phyloP scores from a whole-genome alignment of 208 protist genomes.

The Naegleria lovaniensis region DNA sequence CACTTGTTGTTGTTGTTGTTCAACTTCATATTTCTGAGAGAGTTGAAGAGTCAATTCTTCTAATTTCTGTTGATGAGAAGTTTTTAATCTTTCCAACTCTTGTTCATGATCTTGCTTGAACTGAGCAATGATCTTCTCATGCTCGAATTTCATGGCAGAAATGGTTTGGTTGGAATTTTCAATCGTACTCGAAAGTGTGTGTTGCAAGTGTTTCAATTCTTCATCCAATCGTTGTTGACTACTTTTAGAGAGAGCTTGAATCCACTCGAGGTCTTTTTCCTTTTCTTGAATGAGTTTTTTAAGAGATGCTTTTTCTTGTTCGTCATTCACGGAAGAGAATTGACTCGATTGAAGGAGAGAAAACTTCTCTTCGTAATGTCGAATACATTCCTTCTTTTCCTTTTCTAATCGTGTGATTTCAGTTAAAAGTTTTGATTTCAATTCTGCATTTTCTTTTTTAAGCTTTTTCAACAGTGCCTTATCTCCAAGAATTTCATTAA shows the following conservation, averaged over 20 bases:
- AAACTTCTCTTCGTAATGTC: background rate
- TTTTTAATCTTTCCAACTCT: background rate
- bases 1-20: no score
- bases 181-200: background rate
- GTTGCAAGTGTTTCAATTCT: no score
- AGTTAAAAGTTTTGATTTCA: background rate
- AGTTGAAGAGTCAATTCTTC: no score
- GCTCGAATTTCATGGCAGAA: background rate
- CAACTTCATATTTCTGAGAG: no score
- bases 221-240: background rate
- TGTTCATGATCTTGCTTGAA: background rate
- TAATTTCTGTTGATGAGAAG: no score
- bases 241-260: background rate
- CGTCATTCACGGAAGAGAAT: background rate
- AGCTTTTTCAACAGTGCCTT: slow-evolving; percentile 74
- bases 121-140: background rate
- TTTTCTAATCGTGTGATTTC: background rate
- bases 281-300: background rate
- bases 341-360: background rate
- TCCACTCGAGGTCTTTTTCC: background rate
- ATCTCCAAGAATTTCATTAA: slow-evolving; percentile 79
- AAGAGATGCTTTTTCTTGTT: background rate
- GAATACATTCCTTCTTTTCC: background rate
- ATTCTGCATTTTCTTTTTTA: slow-evolving; percentile 35
- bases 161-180: background rate